These are phyloP conservation scores for Pneumocystis sp. DNA, from an alignment of 1,139 yeast species.

Conservation along the genomic window DNA sequence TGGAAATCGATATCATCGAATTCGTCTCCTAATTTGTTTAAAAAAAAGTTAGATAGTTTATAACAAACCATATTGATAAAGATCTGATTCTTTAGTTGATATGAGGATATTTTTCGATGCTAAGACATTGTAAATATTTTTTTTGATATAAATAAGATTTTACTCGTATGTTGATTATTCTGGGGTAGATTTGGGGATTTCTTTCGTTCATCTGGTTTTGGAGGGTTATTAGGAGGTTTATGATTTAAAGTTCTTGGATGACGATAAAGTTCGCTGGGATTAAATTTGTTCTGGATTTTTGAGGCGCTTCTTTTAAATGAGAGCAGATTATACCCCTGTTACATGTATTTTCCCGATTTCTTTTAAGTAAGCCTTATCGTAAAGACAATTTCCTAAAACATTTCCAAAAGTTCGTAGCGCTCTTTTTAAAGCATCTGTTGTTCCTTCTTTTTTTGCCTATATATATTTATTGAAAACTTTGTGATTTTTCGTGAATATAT, in stretches of 20 bases:
- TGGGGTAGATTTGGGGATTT: not conserved
- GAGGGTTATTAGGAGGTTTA: not conserved
- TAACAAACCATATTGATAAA: not conserved
- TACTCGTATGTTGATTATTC: not conserved
- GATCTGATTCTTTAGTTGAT: not conserved
- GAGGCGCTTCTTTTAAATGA: not conserved
- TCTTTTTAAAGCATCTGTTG: slow-evolving; percentile 63
- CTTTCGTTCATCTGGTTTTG: not conserved
- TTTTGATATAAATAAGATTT: not conserved
- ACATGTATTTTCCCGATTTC: slow-evolving; percentile 34
- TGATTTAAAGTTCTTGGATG: not conserved
- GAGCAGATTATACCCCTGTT: not conserved
- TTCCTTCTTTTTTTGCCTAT: slow-evolving; percentile 52
- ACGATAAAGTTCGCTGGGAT: not conserved
- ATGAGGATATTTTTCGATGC: not conserved
- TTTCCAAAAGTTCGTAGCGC: slow-evolving; percentile 67
- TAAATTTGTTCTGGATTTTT: not conserved
- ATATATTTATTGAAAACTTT: not conserved
- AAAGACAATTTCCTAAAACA: slow-evolving; percentile 60
- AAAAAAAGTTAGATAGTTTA: not conserved
- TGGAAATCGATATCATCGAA: slow-evolving; percentile 1
- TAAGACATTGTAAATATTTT: not conserved
- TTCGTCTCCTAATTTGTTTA: not conserved
- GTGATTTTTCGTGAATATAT: not conserved
- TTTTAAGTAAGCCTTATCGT: slow-evolving; percentile 42